Evolutionary conservation across 176 grass and related monocot genomes (phyloP).

Genomic region (Phyllostachys edulis): DNA sequence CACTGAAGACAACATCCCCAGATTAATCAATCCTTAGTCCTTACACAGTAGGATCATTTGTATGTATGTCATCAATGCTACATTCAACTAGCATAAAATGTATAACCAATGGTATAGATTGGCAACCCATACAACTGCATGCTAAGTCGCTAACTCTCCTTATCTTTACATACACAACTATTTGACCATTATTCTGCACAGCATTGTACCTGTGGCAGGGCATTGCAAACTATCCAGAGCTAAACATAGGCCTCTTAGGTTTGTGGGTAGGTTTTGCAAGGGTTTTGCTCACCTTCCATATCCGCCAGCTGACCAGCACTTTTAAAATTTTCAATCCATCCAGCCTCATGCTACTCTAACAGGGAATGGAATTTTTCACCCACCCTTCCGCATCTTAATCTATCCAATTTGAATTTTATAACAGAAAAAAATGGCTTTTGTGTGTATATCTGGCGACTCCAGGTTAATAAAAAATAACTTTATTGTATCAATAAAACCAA

Average conservation of each 20-base stretch:
- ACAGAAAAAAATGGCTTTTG: background rate
- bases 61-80: slow-evolving; percentile 12
- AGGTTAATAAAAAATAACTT: background rate
- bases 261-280: background rate
- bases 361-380: background rate
- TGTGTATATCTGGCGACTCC: background rate
- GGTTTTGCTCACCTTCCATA: background rate
- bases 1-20: background rate
- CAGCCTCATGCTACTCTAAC: background rate
- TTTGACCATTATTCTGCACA: slow-evolving; percentile 1
- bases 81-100: background rate
- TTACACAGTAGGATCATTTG: background rate
- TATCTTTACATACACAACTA: background rate
- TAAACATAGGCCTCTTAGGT: background rate
- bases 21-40: slow-evolving; percentile 1
- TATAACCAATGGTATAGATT: background rate
- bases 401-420: background rate
- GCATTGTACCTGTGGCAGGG: background rate
- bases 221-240: background rate
- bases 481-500: background rate
- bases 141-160: background rate
- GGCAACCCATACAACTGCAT: background rate
- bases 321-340: slow-evolving; percentile 3
- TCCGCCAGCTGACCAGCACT: background rate
- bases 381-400: background rate